Percentiles rank a stretch among this genome's conserved stretches.
Conservation (phyloP, 495 filamentous ascomycete species). For the Penicillium dipodomyicola region DNA sequence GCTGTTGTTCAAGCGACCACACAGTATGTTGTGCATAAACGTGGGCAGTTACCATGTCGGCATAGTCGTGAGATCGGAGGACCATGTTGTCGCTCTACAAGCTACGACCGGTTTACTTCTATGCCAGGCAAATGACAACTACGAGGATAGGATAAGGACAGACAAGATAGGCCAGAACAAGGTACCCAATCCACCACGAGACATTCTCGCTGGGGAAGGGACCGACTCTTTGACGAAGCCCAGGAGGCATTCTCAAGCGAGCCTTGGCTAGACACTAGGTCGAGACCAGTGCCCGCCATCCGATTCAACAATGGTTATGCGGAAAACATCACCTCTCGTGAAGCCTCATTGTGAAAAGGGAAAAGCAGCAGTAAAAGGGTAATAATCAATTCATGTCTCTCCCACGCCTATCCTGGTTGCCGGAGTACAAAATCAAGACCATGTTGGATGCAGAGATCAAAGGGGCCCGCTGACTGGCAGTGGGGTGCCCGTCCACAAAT, state of each 20-base stretch:
- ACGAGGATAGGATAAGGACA: conserved; percentile 14
- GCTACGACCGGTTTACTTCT: conserved; percentile 6
- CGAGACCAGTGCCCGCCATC: conserved; percentile 21
- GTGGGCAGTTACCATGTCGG: neutral
- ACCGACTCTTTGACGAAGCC: conserved; percentile 31
- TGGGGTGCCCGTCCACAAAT: conserved; percentile 24
- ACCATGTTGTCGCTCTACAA: neutral
- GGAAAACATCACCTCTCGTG: conserved; percentile 48
- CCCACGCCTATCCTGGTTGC: conserved; percentile 47
- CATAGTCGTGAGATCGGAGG: neutral
- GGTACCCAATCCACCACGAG: conserved; percentile 15
- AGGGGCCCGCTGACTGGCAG: conserved; percentile 23
- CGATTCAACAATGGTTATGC: conserved; percentile 53
- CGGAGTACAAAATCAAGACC: conserved; percentile 41
- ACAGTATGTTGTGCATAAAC: neutral
- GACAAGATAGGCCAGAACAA: conserved; percentile 31
- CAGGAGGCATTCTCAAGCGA: conserved; percentile 23
- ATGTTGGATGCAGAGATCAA: conserved; percentile 33
- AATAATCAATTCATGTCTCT: conserved; percentile 46
- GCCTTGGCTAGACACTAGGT: conserved; percentile 17
- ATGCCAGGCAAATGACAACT: conserved; percentile 1
- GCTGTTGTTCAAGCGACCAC: neutral
- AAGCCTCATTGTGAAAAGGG: conserved; percentile 52
- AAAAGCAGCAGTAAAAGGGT: conserved; percentile 34
- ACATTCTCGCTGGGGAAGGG: conserved; percentile 8